Conservation (phyloP, 108 stramenopile species). For the Seminavis robusta region DNA sequence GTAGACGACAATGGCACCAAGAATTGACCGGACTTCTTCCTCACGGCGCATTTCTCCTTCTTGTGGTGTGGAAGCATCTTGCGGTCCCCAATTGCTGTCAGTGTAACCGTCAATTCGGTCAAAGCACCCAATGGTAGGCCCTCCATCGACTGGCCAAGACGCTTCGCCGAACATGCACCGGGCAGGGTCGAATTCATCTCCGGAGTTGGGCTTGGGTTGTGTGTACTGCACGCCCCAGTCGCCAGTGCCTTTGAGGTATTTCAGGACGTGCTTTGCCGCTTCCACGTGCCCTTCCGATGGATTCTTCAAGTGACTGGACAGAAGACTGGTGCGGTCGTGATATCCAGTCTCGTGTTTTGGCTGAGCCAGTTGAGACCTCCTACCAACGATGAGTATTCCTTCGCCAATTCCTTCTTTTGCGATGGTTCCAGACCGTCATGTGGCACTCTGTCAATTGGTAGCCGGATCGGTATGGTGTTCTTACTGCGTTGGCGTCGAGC, state of each 20-base stretch:
- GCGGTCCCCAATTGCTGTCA: neutral
- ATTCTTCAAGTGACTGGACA: neutral
- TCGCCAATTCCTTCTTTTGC: neutral
- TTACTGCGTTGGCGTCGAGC: neutral
- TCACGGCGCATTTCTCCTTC: neutral
- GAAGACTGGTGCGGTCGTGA: neutral
- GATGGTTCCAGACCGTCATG: neutral
- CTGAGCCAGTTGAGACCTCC: neutral
- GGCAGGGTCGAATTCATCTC: too few relatives aligned
- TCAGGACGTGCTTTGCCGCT: too few relatives aligned
- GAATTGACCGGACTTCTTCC: neutral
- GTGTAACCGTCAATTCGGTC: neutral
- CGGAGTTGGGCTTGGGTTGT: too few relatives aligned
- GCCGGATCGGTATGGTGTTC: slow-evolving; percentile 24
- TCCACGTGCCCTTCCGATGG: too few relatives aligned
- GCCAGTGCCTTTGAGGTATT: too few relatives aligned
- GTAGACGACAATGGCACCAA: neutral
- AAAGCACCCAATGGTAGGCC: too few relatives aligned
- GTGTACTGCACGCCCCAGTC: too few relatives aligned
- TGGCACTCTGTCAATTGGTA: slow-evolving; percentile 18
- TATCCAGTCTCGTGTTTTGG: neutral
- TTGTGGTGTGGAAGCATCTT: neutral
- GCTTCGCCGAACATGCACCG: too few relatives aligned
- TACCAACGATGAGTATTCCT: neutral
- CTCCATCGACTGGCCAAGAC: too few relatives aligned